Percentiles rank a stretch among this genome's conserved stretches.
phyloP scores from a whole-genome alignment of 768 basidiomycete genomes.

The Steccherinum ochraceum region DNA sequence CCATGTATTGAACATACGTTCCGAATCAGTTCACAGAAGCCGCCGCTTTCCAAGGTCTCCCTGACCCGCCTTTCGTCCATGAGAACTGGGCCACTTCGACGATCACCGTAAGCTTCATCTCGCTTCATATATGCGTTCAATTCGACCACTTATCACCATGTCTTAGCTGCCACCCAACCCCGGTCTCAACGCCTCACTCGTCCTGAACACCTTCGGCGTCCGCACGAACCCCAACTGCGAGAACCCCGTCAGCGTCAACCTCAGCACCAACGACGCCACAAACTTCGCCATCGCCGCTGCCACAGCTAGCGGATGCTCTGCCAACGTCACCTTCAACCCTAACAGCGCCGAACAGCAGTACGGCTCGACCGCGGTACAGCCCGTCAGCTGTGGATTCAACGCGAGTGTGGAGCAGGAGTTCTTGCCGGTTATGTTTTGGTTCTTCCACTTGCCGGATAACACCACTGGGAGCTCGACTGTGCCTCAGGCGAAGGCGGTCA shows the following conservation, averaged over 20 bases:
- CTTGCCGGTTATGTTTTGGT: slow-evolving; percentile 68
- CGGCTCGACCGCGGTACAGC: slow-evolving; percentile 33
- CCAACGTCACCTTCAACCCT: slow-evolving; percentile 31
- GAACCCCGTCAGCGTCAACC: slow-evolving; percentile 23
- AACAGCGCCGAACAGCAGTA: slow-evolving; percentile 38
- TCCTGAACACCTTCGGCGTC: slow-evolving; percentile 45
- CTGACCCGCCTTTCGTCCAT: slow-evolving; percentile 53
- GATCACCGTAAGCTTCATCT: slow-evolving; percentile 43
- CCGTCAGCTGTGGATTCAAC: slow-evolving; percentile 23
- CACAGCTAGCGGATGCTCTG: slow-evolving; percentile 44
- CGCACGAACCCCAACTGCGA: slow-evolving; percentile 42
- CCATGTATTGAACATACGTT: not conserved
- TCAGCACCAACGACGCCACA: slow-evolving; percentile 20
- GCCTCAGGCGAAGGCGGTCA: slow-evolving; percentile 41
- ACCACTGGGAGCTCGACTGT: slow-evolving; percentile 24
- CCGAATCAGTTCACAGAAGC: slow-evolving; percentile 33
- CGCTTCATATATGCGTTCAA: not conserved
- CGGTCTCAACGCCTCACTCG: slow-evolving; percentile 47
- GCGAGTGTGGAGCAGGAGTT: slow-evolving; percentile 27
- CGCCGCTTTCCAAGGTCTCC: slow-evolving; percentile 36
- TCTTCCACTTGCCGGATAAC: slow-evolving; percentile 31
- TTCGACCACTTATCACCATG: not conserved
- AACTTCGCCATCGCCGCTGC: slow-evolving; percentile 35
- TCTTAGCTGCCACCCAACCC: slow-evolving; percentile 35
- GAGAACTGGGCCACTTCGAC: slow-evolving; percentile 47